A percentile compares a stretch with the other conserved stretches of the same genome.
Conservation (phyloP, 352 stramenopile genomes). For the Saprolegnia parasitica region DNA sequence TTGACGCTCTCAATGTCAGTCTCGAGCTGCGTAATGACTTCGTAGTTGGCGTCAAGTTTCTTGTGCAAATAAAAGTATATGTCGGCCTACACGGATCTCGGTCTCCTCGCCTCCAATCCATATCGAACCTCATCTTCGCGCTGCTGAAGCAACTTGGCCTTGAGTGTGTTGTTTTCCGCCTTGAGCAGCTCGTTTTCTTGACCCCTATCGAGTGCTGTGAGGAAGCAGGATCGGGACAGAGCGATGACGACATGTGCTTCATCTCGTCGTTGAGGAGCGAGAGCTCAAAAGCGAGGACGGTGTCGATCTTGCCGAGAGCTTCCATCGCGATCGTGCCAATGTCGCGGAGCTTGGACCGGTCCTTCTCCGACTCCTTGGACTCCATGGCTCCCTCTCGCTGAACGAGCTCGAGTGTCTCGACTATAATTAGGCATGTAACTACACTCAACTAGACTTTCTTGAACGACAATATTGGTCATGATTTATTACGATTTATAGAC, state of each 20-base stretch:
- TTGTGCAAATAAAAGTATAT: constrained; percentile 86
- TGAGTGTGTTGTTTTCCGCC: constrained; percentile 25
- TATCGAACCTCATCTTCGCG: constrained; percentile 27
- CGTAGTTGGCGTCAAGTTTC: constrained; percentile 75
- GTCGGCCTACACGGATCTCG: constrained; percentile 53
- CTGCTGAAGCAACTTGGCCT: constrained; percentile 27
- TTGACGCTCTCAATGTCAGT: constrained; percentile 36
- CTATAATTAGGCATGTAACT: too few relatives aligned
- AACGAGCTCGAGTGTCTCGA: too few relatives aligned
- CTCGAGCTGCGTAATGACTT: constrained; percentile 58
- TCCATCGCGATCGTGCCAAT: constrained; percentile 30
- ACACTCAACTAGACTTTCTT: too few relatives aligned
- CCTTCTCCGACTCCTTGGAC: neutral
- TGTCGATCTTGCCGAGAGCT: constrained; percentile 27
- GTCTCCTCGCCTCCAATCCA: constrained; percentile 26
- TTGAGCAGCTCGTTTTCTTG: constrained; percentile 49
- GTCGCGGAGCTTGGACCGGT: constrained; percentile 22
- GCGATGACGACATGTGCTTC: constrained; percentile 4
- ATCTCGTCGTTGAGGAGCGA: constrained; percentile 27
- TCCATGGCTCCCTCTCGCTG: neutral
- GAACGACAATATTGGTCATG: too few relatives aligned
- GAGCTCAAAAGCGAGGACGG: constrained; percentile 27
- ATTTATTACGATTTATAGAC: too few relatives aligned
- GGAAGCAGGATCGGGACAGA: neutral
- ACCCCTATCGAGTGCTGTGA: too few relatives aligned